Base-by-base conservation (phyloP, 192 early-diverging fungal genomes). In the Coemansia sp. region DNA sequence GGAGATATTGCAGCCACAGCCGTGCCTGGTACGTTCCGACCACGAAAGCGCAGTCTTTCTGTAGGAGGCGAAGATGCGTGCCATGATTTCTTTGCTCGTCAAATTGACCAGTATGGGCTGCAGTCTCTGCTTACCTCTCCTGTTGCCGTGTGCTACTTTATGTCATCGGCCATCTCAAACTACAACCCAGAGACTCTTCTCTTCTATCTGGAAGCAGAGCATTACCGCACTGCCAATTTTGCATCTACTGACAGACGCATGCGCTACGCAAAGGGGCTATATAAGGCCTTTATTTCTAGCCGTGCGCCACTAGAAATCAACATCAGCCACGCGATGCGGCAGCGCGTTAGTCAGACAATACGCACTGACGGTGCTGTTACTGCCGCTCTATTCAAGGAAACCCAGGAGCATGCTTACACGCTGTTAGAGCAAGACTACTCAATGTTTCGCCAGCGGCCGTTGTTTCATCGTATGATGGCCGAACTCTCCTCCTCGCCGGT, bases 21-120 rank as follows among this genome's bases (percentile, higher is more conserved):
- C 1, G 58, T 41, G 53, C 64, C 8, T 51, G 46, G 67, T 38
- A 41, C 60, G 13, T 82, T 76, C 45, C 74, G 79, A 5, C 65
- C 74, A 11, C 79, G 79, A 55, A 83, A 83, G 63, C 81, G 81
- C 37, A 83, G 81, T 56, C 54, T 83, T 41, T 83, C 81, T 7
- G 81, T 83, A 4, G 81, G 81, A 43, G 81, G 81, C 48, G 81
- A 83, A 51, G 65, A 63, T 43, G 61, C 43, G 41, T 78, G 81
- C 63, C 53, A 58, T 40, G 76, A 58, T 25, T 83, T 83, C 37
- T 83, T 72, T 62, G 75, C 67, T 20, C 68, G 81, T 32, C 81
- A 83, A 56, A 74, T 83, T 40, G 81, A 83, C 46, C 71, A 75
- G 67, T 83, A 83, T 56, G 81, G 81, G 37, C 69, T 83, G 59